Conservation (phyloP, 1,139 yeast species). For the Blastobotrys persicus region DNA sequence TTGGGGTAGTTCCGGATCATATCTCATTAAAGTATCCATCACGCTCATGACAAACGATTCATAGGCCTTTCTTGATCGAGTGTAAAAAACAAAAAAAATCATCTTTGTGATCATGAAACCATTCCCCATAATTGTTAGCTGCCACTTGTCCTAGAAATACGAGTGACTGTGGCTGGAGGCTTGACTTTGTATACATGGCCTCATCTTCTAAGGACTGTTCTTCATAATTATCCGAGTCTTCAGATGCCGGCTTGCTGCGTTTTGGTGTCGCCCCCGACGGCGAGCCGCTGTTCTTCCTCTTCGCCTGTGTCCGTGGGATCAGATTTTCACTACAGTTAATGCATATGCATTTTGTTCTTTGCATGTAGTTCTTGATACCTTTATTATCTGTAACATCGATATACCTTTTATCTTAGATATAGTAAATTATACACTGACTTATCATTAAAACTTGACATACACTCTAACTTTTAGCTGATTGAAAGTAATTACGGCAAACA, state of each 20-base stretch:
- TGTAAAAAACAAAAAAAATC: no score
- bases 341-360: no score
- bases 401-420: no score
- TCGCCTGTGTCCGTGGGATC: not conserved
- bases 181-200: constrained; percentile 5
- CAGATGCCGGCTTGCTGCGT: not conserved
- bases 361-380: no score
- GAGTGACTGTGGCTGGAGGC: constrained; percentile 27
- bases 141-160: constrained; percentile 19
- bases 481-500: no score
- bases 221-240: constrained; percentile 8
- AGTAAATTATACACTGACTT: no score
- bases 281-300: constrained; percentile 1
- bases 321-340: constrained; percentile 8
- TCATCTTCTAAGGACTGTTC: not conserved
- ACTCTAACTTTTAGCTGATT: no score
- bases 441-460: no score
- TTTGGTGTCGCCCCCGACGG: not conserved
- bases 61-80: constrained; percentile 24
- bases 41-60: constrained; percentile 24
- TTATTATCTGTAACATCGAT: no score
- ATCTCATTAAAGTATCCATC: constrained; percentile 14
- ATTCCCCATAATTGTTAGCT: constrained; percentile 26
- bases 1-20: constrained; percentile 25
- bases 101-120: constrained; percentile 28